Conservation (phyloP, 2,329 filamentous ascomycete species). For the Hypomyces rosellus region DNA sequence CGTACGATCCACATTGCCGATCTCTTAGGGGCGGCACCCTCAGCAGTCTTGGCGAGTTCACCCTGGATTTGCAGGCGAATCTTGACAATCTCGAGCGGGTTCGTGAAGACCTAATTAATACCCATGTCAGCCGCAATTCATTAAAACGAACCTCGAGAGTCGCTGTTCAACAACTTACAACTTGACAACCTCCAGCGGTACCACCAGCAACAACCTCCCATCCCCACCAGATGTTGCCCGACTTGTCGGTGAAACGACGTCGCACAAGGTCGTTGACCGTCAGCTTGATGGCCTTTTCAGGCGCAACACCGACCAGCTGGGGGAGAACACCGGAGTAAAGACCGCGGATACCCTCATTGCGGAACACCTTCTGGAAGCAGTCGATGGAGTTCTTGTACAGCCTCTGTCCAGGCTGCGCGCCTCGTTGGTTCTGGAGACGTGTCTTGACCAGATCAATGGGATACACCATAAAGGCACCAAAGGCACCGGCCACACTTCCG, state of each 20-base stretch:
- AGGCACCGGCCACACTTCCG: conserved; percentile 86
- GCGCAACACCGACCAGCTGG: conserved; percentile 95
- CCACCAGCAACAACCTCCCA: conserved; percentile 84
- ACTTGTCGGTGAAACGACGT: conserved; percentile 65
- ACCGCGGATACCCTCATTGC: conserved; percentile 83
- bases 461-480: conserved; percentile 99
- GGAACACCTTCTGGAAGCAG: conserved; percentile 86
- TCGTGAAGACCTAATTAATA: conserved; percentile 73
- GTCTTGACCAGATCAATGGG: conserved; percentile 99
- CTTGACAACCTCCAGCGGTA: conserved; percentile 87
- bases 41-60: conserved; percentile 82
- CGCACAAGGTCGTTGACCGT: conserved; percentile 95
- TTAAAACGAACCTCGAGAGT: background rate
- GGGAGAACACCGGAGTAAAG: conserved; percentile 93
- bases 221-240: conserved; percentile 63
- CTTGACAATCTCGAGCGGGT: conserved; percentile 98
- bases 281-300: conserved; percentile 98
- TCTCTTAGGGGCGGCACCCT: conserved; percentile 73
- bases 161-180: conserved; percentile 57
- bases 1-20: conserved; percentile 97
- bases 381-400: conserved; percentile 97
- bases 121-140: background rate
- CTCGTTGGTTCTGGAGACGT: conserved; percentile 93
- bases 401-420: conserved; percentile 71
- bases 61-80: conserved; percentile 97